Evolutionary conservation across 2,329 filamentous ascomycete species (phyloP).

Genomic region (Talaromyces albobiverticillius): DNA sequence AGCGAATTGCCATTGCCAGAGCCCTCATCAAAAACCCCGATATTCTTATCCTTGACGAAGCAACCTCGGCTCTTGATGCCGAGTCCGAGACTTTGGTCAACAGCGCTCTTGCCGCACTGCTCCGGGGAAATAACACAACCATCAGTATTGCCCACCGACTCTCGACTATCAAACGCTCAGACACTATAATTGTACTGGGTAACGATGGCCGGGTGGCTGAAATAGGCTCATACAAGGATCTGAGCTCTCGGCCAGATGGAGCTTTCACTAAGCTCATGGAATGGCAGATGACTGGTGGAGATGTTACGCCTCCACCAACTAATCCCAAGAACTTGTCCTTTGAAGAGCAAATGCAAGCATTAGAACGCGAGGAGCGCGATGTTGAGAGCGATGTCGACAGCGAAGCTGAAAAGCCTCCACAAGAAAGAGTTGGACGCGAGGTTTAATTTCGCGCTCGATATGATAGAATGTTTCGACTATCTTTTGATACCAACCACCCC

Average conservation of each 20-base stretch:
- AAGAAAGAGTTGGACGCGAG: neutral
- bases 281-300: conserved; percentile 92
- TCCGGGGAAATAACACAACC: conserved; percentile 87
- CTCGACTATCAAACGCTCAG: conserved; percentile 93
- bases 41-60: conserved; percentile 94
- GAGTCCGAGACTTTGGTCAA: conserved; percentile 98
- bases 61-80: conserved; percentile 91
- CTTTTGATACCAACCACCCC: too few species aligned
- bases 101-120: conserved; percentile 74
- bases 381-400: conserved; percentile 31
- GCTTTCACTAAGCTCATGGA: conserved; percentile 97
- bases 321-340: conserved; percentile 34
- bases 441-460: neutral
- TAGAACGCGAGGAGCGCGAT: conserved; percentile 31
- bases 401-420: conserved; percentile 15
- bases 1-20: conserved; percentile 93
- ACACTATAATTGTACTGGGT: conserved; percentile 88
- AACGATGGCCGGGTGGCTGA: conserved; percentile 87
- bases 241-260: conserved; percentile 70
- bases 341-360: conserved; percentile 52
- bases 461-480: too few species aligned
- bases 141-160: conserved; percentile 96
- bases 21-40: conserved; percentile 94
- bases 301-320: conserved; percentile 37
- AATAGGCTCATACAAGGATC: conserved; percentile 75